phyloP scores from a whole-genome alignment of 805 yeast genomes.

The Ogataea neopini region DNA sequence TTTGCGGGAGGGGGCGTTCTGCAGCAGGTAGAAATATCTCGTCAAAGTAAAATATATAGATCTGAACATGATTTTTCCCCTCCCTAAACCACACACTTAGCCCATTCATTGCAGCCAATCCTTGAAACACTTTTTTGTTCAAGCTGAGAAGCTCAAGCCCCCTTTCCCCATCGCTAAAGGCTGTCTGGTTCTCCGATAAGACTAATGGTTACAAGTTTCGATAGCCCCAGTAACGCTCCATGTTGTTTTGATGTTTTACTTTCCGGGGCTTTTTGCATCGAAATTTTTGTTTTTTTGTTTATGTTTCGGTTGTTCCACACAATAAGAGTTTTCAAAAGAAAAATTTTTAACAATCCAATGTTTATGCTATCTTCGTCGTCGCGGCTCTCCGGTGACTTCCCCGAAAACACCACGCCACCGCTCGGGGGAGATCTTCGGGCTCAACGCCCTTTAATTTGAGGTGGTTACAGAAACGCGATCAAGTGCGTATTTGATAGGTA shows the following conservation, averaged over 20 bases:
- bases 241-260: slow-evolving; percentile 3
- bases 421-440: not conserved
- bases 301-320: slow-evolving; percentile 4
- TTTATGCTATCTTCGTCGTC: not conserved
- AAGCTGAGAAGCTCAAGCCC: too few species aligned
- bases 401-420: not conserved
- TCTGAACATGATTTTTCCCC: too few species aligned
- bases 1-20: not conserved
- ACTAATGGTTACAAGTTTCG: not conserved
- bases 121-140: too few species aligned
- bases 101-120: too few species aligned
- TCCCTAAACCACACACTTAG: too few species aligned
- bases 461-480: not conserved
- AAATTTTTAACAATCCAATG: not conserved
- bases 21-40: not conserved
- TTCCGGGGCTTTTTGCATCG: not conserved
- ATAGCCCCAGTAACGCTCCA: not conserved
- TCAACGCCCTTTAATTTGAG: not conserved
- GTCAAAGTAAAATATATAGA: not conserved
- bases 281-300: not conserved
- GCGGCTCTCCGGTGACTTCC: slow-evolving; percentile 1
- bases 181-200: not conserved
- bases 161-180: too few species aligned
- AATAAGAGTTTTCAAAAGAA: not conserved
- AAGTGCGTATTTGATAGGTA: not conserved